Evolutionary conservation across 2,329 filamentous ascomycete species (phyloP).

Genomic region (Plenodomus lindquistii): DNA sequence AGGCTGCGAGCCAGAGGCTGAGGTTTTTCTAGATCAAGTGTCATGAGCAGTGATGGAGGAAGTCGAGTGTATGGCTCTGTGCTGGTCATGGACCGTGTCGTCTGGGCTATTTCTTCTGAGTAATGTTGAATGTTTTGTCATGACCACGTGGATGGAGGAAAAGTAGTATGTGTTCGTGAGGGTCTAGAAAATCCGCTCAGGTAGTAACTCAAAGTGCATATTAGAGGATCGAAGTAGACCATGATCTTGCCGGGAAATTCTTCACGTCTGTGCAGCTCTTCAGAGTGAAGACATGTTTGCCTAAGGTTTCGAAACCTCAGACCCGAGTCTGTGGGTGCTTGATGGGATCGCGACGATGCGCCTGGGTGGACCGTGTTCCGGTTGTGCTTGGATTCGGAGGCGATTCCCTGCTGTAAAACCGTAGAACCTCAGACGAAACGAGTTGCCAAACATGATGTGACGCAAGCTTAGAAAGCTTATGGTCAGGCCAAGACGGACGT

Average conservation of each 20-base stretch:
- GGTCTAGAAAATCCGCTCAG: not conserved
- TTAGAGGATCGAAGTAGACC: not conserved
- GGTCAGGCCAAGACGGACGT: not conserved
- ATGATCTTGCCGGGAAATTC: not conserved
- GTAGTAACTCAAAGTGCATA: not conserved
- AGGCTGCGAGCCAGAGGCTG: no score
- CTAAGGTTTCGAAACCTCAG: constrained; percentile 27
- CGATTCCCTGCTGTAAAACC: constrained; percentile 1
- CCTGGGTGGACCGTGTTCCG: constrained; percentile 5
- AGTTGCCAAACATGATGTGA: constrained; percentile 8
- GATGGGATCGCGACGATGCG: constrained; percentile 2
- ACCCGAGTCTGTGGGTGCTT: constrained; percentile 11
- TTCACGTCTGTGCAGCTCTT: not conserved
- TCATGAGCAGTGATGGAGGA: no score
- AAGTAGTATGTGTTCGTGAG: not conserved
- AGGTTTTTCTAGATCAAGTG: not conserved
- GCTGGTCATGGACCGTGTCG: constrained; percentile 7
- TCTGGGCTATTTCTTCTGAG: not conserved
- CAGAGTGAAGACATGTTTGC: constrained; percentile 5
- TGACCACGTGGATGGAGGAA: not conserved
- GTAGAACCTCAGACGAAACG: constrained; percentile 8
- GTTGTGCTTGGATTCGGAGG: constrained; percentile 11
- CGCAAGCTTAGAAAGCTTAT: constrained; percentile 5
- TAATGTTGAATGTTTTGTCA: not conserved
- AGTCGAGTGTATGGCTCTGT: not conserved